Conservation (phyloP, 2,329 filamentous ascomycete species). For the Ophiocordyceps camponoti-saundersi region DNA sequence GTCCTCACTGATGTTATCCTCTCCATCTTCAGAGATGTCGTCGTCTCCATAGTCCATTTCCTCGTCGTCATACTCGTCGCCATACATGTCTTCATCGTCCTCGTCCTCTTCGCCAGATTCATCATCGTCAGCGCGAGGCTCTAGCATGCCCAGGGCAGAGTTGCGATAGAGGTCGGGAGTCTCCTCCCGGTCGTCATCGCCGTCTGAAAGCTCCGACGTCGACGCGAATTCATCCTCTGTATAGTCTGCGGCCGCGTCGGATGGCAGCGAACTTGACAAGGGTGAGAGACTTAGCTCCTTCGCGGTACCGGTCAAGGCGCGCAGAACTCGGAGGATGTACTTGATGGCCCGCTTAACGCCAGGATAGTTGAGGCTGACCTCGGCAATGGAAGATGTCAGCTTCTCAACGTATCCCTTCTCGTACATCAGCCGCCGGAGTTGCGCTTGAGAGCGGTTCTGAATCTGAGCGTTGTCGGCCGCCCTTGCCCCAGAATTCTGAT, state of each 20-base stretch:
- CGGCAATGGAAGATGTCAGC: slow-evolving; percentile 79
- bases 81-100: slow-evolving; percentile 84
- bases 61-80: slow-evolving; percentile 77
- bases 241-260: slow-evolving; percentile 42
- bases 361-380: slow-evolving; percentile 89
- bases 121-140: slow-evolving; percentile 65
- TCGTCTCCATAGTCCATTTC: slow-evolving; percentile 85
- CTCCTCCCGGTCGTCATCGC: slow-evolving; percentile 76
- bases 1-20: slow-evolving; percentile 78
- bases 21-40: slow-evolving; percentile 65
- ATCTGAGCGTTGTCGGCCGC: slow-evolving; percentile 20
- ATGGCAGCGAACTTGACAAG: slow-evolving; percentile 48
- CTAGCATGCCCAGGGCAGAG: slow-evolving; percentile 87
- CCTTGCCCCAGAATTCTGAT: slow-evolving; percentile 26
- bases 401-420: slow-evolving; percentile 91
- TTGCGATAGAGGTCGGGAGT: slow-evolving; percentile 96
- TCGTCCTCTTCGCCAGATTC: slow-evolving; percentile 61
- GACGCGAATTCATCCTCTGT: slow-evolving; percentile 81
- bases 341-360: slow-evolving; percentile 89
- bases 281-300: slow-evolving; percentile 59
- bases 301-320: slow-evolving; percentile 73
- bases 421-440: slow-evolving; percentile 89
- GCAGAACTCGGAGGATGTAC: slow-evolving; percentile 81
- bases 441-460: slow-evolving; percentile 49
- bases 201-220: slow-evolving; percentile 74